Evolutionary conservation across 1,139 yeast genomes (phyloP), one percentile per base, ranked within the genome.

Genomic region (Nakaseomyces delphensis): DNA sequence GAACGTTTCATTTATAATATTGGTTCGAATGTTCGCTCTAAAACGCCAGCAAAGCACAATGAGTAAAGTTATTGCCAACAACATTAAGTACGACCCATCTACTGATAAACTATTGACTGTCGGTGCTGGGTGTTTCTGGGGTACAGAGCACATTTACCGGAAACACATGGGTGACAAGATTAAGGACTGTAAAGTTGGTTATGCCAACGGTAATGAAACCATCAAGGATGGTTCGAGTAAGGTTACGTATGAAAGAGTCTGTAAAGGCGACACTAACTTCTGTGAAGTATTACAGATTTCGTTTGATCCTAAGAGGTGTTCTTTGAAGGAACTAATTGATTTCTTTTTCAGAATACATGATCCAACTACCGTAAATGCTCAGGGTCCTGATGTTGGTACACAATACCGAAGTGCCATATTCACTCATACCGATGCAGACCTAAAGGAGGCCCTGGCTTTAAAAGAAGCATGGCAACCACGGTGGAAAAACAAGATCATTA

Each of bases 121-220:
- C 19, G 89, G 85, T 1, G 87, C 84, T 1, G 93, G 93, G 3
- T 89, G 98, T 60, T 89, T 87, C 70, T 89, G 97, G 97, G 96
- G 96, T 15, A 86, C 83, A 9, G 97, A 91, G 58, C 82, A 83
- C 54, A 78, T 89, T 31, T 87, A 76, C 66, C 68, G 80, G 48
- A 83, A 83, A 58, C 73, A 83, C 49, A 83, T 77, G 52, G 64
- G 56, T 10, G 56, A 64, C 43, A 78, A 76, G 57, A 63, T 89
- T 16, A 60, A 81, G 13, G 96, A 84, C 59, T 71, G 79, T 42
- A 79, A 76, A 57, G 97, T 89, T 10, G 98, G 97, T n/a, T n/a
- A n/a, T n/a, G n/a, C n/a, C 44, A 94, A 94, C 50, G 97, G 97
- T 16, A 53, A 59, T 13, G 62, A 57, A 18, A 32, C 45, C 2